These are phyloP conservation scores for Tricholoma hemisulphureum DNA, from an alignment of 768 basidiomycete species.

Conservation along the genomic window DNA sequence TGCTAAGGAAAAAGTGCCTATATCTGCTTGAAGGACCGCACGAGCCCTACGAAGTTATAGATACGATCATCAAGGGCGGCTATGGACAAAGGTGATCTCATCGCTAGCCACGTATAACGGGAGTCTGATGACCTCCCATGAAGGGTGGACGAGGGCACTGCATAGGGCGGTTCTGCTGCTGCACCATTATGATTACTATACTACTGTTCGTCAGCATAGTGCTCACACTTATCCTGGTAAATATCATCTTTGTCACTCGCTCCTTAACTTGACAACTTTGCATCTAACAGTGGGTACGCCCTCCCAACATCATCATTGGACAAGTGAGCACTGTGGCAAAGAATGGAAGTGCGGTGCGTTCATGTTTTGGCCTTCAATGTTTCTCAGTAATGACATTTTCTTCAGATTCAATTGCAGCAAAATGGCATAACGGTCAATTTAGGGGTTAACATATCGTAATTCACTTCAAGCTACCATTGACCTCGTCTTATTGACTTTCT, in stretches of 20 bases:
- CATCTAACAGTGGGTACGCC: constrained; percentile 64
- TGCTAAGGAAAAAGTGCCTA: not conserved
- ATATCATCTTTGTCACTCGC: constrained; percentile 16
- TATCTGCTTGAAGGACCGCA: constrained; percentile 30
- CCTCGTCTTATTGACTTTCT: constrained; percentile 2
- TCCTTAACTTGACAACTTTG: not conserved
- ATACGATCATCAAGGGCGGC: constrained; percentile 54
- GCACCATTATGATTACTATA: constrained; percentile 63
- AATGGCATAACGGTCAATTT: constrained; percentile 58
- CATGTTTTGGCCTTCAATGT: not conserved
- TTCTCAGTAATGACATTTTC: not conserved
- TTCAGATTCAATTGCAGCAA: constrained; percentile 36
- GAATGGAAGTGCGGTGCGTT: constrained; percentile 45
- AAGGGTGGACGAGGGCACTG: constrained; percentile 63
- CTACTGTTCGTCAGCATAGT: constrained; percentile 67
- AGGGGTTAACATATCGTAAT: constrained; percentile 63
- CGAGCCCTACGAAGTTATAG: constrained; percentile 51
- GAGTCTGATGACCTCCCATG: not conserved
- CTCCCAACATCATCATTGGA: constrained; percentile 65
- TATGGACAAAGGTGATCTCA: constrained; percentile 63
- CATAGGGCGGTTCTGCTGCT: constrained; percentile 71
- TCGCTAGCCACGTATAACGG: not conserved
- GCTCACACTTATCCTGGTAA: constrained; percentile 65
- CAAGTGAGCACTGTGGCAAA: constrained; percentile 39
- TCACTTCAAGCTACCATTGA: constrained; percentile 1